These are phyloP conservation scores for Westerdykella sp. DNA, from an alignment of 2,329 filamentous ascomycete species.

Conservation along the genomic window DNA sequence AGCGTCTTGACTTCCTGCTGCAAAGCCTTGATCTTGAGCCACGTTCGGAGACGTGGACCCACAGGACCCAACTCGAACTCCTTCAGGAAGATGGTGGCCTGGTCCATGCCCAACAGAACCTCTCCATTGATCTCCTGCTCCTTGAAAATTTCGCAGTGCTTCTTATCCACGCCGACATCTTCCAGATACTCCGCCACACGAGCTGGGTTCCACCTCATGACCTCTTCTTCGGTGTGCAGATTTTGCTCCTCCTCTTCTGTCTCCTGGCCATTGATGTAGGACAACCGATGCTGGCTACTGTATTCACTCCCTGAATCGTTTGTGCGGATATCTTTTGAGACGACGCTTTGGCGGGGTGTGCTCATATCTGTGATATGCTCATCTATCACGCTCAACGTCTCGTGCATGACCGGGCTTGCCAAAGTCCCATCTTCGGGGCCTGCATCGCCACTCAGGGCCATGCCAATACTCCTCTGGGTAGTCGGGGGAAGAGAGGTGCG, in stretches of 20 bases:
- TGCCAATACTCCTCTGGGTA: conserved; percentile 29
- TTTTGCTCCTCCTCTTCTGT: conserved; percentile 86
- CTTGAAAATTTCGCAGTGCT: conserved; percentile 87
- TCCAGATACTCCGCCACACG: conserved; percentile 88
- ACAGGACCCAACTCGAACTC: conserved; percentile 91
- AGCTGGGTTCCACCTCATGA: conserved; percentile 70
- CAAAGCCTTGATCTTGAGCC: conserved; percentile 90
- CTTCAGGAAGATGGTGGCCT: conserved; percentile 90
- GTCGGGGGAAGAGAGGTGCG: conserved; percentile 16
- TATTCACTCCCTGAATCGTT: conserved; percentile 88
- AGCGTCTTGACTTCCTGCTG: conserved; percentile 75
- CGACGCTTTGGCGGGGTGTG: conserved; percentile 51
- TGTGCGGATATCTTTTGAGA: conserved; percentile 46
- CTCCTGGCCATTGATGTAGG: conserved; percentile 89
- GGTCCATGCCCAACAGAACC: conserved; percentile 88
- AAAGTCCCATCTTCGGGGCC: conserved; percentile 40
- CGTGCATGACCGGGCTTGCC: conserved; percentile 78
- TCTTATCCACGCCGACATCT: conserved; percentile 74
- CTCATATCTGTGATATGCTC: conserved; percentile 90
- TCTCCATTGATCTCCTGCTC: conserved; percentile 96
- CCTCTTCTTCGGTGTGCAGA: conserved; percentile 64
- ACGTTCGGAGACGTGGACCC: conserved; percentile 81
- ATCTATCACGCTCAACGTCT: conserved; percentile 92
- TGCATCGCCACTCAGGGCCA: conserved; percentile 28
- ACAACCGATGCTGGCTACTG: conserved; percentile 73